Conservation (phyloP, 192 early-diverging fungal genomes). For the Entophlyctis helioformis region DNA sequence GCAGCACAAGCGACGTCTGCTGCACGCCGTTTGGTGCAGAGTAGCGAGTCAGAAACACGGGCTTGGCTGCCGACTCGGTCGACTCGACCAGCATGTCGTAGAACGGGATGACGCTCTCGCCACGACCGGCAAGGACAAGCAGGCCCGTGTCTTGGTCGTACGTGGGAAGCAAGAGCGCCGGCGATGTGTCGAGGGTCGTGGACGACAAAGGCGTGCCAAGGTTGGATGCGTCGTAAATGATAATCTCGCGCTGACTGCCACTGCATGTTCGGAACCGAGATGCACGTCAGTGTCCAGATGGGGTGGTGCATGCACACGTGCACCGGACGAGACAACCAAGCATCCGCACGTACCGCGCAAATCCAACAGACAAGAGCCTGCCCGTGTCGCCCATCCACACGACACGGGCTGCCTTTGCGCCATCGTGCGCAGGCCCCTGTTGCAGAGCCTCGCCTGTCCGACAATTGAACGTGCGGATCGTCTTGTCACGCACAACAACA, state of each 20-base stretch:
- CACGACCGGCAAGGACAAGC: constrained; percentile 66
- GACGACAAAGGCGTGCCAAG: constrained; percentile 5
- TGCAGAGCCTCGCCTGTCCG: constrained; percentile 41
- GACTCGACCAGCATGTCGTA: constrained; percentile 48
- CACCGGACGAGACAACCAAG: background rate
- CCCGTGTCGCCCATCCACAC: constrained; percentile 50
- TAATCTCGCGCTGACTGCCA: constrained; percentile 60
- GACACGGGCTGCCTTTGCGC: constrained; percentile 46
- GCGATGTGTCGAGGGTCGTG: constrained; percentile 52
- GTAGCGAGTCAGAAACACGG: constrained; percentile 44
- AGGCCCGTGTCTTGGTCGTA: constrained; percentile 59
- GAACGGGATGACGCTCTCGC: constrained; percentile 63
- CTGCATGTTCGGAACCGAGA: constrained; percentile 4
- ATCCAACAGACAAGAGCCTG: constrained; percentile 49
- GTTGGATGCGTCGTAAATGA: constrained; percentile 23
- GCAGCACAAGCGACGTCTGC: constrained; percentile 58
- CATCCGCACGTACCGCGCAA: constrained; percentile 49
- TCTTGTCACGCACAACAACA: constrained; percentile 50
- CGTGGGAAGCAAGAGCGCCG: constrained; percentile 57
- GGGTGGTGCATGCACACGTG: background rate
- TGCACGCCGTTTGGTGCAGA: constrained; percentile 47
- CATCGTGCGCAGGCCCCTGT: constrained; percentile 53
- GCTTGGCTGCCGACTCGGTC: no score
- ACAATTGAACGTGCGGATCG: constrained; percentile 54
- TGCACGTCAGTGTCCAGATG: background rate